Evolutionary conservation across 2,329 filamentous ascomycete species (phyloP), one percentile per base, ranked within the genome.

Genomic region (Fonsecaea pedrosoi): DNA sequence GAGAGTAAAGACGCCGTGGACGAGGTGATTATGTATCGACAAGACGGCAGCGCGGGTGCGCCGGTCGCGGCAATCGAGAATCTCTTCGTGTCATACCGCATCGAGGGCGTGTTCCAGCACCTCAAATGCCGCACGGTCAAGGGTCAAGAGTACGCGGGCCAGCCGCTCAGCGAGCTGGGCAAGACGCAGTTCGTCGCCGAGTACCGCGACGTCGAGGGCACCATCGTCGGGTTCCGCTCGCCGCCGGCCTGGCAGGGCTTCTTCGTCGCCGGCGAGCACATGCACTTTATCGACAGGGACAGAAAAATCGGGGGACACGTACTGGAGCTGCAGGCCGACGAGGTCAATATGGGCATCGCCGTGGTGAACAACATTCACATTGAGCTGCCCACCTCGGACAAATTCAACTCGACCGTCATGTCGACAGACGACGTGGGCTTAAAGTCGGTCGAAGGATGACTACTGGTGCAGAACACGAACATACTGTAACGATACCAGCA

Each of bases 221-320:
- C 77, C 2, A 75, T 83, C 15, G 77, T 83, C 62, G 81, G 81
- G 1, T 81, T 82, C 63, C 72, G 79, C 55, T 77, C 79, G 35
- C 80, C 79, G 1, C 66, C 66, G 38, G 78, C 77, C 55, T 78
- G 77, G 75, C 77, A 78, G 57, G 79, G 79, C 0, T 78, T 81
- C 64, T 77, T 77, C 15, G 77, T 81, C 2, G 77, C 77, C 2
- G 79, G 80, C 5, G 77, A 80, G 64, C 80, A 82, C 72, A 64
- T 81, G 63, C 79, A 82, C 72, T 81, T 81, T 63, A 73, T 82
- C 57, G 73, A 76, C 8, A 71, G 73, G 30, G 78, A 79, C 48
- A 69, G 75, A 30, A 76, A 64, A 4, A 71, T 74, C 15, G 81
- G 79, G 1, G 81, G 81, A 0, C 81, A 81, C 75, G 76, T 81